Evolutionary conservation across 805 yeast species (phyloP).

Genomic region (Lachancea quebecensis): DNA sequence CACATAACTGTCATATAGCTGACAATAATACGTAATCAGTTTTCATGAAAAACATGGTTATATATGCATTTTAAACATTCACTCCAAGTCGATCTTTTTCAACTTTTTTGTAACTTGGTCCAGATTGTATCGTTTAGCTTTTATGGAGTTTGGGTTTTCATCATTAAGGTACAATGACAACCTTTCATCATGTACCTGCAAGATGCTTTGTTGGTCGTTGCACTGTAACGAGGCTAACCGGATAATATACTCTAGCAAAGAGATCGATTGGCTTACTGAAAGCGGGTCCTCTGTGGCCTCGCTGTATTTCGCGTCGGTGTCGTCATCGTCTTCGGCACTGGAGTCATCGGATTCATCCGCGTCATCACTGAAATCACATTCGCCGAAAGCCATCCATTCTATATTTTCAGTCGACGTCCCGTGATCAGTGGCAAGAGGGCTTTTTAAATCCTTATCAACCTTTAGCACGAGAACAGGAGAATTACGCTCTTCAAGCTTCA

Average conservation of each 20-base stretch:
- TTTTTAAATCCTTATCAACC: slow-evolving; percentile 24
- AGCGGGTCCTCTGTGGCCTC: slow-evolving; percentile 1
- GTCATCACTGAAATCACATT: slow-evolving; percentile 29
- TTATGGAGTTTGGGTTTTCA: slow-evolving; percentile 34
- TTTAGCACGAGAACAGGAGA: slow-evolving; percentile 66
- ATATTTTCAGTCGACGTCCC: slow-evolving; percentile 22
- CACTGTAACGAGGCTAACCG: slow-evolving; percentile 55
- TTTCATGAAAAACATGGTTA: not conserved
- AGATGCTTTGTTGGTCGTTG: slow-evolving; percentile 47
- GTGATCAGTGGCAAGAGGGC: slow-evolving; percentile 19
- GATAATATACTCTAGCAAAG: slow-evolving; percentile 57
- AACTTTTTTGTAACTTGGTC: slow-evolving; percentile 13
- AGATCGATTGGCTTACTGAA: slow-evolving; percentile 33
- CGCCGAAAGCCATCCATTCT: slow-evolving; percentile 51
- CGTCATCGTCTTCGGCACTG: slow-evolving; percentile 19
- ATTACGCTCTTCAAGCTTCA: slow-evolving; percentile 53
- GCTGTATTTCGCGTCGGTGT: slow-evolving; percentile 14
- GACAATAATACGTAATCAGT: slow-evolving; percentile 5
- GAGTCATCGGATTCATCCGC: slow-evolving; percentile 24
- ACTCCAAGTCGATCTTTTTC: slow-evolving; percentile 9
- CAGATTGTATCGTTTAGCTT: slow-evolving; percentile 12
- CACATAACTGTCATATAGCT: not conserved
- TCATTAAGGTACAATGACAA: slow-evolving; percentile 54
- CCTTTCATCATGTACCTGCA: slow-evolving; percentile 59
- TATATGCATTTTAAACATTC: not conserved